Percentiles rank a stretch among this genome's conserved stretches.
These are phyloP conservation scores for Penicillium crystallinum DNA, from an alignment of 495 filamentous ascomycete genomes.

Conservation along the genomic window DNA sequence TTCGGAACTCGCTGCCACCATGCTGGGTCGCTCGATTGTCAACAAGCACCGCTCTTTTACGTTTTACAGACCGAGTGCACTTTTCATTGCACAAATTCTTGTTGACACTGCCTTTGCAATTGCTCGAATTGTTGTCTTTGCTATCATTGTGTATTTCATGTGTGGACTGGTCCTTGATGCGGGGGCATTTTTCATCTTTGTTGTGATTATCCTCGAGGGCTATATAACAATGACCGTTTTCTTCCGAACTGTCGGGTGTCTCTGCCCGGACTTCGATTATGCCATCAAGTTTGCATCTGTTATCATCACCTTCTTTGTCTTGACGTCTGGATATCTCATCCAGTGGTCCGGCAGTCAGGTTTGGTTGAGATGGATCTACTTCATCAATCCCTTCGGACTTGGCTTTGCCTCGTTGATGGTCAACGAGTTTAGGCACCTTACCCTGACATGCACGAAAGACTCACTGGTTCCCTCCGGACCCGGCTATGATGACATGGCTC, in stretches of 20 bases:
- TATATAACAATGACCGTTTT: slow-evolving; percentile 76
- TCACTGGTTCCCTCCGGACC: slow-evolving; percentile 62
- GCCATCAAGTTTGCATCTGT: slow-evolving; percentile 75
- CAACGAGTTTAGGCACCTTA: slow-evolving; percentile 67
- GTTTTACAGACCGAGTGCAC: slow-evolving; percentile 71
- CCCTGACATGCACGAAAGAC: slow-evolving; percentile 57
- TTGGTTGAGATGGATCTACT: slow-evolving; percentile 80
- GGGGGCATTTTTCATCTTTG: slow-evolving; percentile 76
- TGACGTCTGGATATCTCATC: slow-evolving; percentile 77
- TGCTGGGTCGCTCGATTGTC: slow-evolving; percentile 68
- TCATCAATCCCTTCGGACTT: slow-evolving; percentile 70
- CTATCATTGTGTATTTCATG: slow-evolving; percentile 79
- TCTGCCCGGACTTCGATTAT: slow-evolving; percentile 80
- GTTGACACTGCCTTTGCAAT: slow-evolving; percentile 71
- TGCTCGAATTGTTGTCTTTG: slow-evolving; percentile 63
- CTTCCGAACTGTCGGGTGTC: slow-evolving; percentile 71
- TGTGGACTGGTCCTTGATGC: slow-evolving; percentile 58
- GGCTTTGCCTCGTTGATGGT: slow-evolving; percentile 74
- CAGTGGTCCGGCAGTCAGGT: slow-evolving; percentile 64
- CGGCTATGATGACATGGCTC: slow-evolving; percentile 57
- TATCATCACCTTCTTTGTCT: slow-evolving; percentile 71
- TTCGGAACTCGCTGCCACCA: slow-evolving; percentile 63
- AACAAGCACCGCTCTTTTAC: slow-evolving; percentile 78
- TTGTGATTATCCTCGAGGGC: slow-evolving; percentile 61
- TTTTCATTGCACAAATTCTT: slow-evolving; percentile 74